Evolutionary conservation across 164 flowering plant genomes (phyloP).

Genomic region (Magnolia changhungtana): DNA sequence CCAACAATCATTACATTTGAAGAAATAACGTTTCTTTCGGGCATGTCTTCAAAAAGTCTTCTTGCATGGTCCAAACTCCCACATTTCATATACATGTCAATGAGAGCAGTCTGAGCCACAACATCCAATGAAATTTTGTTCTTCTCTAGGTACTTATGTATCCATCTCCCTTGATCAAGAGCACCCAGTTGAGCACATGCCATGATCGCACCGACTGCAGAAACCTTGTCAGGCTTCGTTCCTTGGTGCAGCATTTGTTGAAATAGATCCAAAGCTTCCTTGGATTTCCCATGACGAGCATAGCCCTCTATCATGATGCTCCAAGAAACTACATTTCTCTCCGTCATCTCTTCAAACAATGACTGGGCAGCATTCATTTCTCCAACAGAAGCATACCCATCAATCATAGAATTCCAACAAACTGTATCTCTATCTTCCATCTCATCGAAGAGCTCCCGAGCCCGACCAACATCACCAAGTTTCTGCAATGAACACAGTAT

Average conservation of each 20-base stretch:
- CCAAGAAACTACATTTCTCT: conserved; percentile 36
- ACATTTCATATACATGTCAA: conserved; percentile 46
- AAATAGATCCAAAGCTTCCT: conserved; percentile 32
- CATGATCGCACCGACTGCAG: conserved; percentile 23
- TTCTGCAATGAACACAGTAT: conserved; percentile 10
- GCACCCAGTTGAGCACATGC: conserved; percentile 42
- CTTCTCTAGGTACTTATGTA: conserved; percentile 30
- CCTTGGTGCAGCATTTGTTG: conserved; percentile 31
- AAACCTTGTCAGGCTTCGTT: conserved; percentile 28
- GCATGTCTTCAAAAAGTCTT: conserved; percentile 24
- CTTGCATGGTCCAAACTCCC: conserved; percentile 31
- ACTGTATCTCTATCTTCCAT: conserved; percentile 34
- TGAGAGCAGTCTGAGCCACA: conserved; percentile 30
- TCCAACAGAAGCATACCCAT: conserved; percentile 27
- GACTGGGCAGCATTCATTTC: conserved; percentile 29
- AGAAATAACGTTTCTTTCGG: conserved; percentile 23
- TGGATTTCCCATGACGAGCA: conserved; percentile 24
- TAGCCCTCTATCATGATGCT: conserved; percentile 42
- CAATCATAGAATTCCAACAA: conserved; percentile 42
- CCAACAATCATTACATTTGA: conserved; percentile 41
- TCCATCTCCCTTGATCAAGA: conserved; percentile 40
- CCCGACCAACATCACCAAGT: conserved; percentile 23
- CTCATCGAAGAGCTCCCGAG: conserved; percentile 25
- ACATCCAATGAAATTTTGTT: conserved; percentile 22
- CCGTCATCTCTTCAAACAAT: conserved; percentile 31